Percentiles rank a stretch among this genome's conserved stretches.
Evolutionary conservation across 1,284 basidiomycete species (phyloP).

Genomic region (Trichosporon sp.): DNA sequence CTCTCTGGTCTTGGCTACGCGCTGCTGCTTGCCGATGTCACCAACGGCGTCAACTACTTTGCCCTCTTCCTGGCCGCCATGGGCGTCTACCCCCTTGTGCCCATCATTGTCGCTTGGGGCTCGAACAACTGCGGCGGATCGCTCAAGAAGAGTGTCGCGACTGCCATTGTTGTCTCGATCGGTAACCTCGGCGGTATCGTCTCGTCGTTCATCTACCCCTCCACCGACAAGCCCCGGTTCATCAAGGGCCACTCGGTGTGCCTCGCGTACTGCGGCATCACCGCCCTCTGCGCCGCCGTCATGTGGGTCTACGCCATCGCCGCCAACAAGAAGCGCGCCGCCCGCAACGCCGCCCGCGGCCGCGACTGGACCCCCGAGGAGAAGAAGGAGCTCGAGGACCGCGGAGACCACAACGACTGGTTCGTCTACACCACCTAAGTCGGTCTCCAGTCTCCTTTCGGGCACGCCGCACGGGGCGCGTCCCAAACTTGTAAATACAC

Average conservation of each 20-base stretch:
- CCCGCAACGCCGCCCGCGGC: constrained; percentile 26
- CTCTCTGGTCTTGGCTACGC: constrained; percentile 34
- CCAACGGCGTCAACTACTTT: constrained; percentile 53
- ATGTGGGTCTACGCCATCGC: constrained; percentile 27
- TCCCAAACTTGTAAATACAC: not conserved
- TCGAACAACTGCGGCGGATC: constrained; percentile 59
- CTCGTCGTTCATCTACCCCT: constrained; percentile 53
- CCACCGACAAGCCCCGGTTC: constrained; percentile 27
- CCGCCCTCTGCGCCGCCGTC: constrained; percentile 22
- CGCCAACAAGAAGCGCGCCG: constrained; percentile 29
- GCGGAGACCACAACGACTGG: constrained; percentile 38
- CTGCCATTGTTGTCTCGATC: constrained; percentile 58
- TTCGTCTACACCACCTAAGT: constrained; percentile 36
- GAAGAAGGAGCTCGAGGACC: constrained; percentile 31
- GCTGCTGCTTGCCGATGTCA: constrained; percentile 32
- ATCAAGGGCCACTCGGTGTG: constrained; percentile 34
- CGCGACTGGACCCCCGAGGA: constrained; percentile 37
- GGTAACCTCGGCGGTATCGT: constrained; percentile 57
- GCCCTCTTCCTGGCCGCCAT: constrained; percentile 57
- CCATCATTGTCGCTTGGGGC: constrained; percentile 58
- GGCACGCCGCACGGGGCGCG: not conserved
- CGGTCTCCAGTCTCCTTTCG: not conserved
- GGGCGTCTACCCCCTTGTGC: constrained; percentile 58
- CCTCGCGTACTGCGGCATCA: constrained; percentile 30
- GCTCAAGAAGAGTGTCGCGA: constrained; percentile 55